A percentile compares a stretch with the other conserved stretches of the same genome.
These are phyloP conservation scores for Hypoxylon fuscum DNA, from an alignment of 495 filamentous ascomycete genomes.

Conservation along the genomic window DNA sequence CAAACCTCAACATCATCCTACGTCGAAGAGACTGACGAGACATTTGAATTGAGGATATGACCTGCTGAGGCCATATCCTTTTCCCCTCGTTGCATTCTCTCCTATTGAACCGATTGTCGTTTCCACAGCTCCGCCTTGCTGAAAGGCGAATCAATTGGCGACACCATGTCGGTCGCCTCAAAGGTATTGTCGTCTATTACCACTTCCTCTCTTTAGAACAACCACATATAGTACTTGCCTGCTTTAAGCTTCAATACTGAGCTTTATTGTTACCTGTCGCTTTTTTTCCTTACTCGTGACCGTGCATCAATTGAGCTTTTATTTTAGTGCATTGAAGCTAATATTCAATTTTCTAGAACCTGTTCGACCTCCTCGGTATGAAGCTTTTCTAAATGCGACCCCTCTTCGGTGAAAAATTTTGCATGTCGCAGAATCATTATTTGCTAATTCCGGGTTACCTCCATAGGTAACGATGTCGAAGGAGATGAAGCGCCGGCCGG, in stretches of 20 bases:
- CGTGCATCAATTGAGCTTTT: conserved; percentile 14
- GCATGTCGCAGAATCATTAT: conserved; percentile 22
- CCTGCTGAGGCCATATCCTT: conserved; percentile 48
- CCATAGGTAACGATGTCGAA: conserved; percentile 82
- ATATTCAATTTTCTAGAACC: conserved; percentile 66
- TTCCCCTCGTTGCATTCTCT: conserved; percentile 38
- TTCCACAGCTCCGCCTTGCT: conserved; percentile 53
- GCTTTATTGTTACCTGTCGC: no score
- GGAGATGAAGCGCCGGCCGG: conserved; percentile 81
- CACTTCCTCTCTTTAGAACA: background rate
- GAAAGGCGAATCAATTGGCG: conserved; percentile 58
- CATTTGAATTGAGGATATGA: conserved; percentile 39
- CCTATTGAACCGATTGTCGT: conserved; percentile 45
- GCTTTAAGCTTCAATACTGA: background rate
- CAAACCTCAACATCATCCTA: conserved; percentile 4
- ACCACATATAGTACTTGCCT: background rate
- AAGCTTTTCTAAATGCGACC: conserved; percentile 40
- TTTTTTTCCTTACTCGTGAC: background rate
- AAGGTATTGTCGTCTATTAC: conserved; percentile 58
- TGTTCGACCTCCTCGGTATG: conserved; percentile 89
- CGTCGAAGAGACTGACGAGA: conserved; percentile 24
- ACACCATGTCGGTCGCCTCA: conserved; percentile 70
- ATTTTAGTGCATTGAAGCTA: conserved; percentile 36
- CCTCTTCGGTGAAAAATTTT: conserved; percentile 45
- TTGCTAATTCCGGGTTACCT: conserved; percentile 42